Base-by-base conservation (phyloP, 169 alveolate genomes). In the Babesia ovata region DNA sequence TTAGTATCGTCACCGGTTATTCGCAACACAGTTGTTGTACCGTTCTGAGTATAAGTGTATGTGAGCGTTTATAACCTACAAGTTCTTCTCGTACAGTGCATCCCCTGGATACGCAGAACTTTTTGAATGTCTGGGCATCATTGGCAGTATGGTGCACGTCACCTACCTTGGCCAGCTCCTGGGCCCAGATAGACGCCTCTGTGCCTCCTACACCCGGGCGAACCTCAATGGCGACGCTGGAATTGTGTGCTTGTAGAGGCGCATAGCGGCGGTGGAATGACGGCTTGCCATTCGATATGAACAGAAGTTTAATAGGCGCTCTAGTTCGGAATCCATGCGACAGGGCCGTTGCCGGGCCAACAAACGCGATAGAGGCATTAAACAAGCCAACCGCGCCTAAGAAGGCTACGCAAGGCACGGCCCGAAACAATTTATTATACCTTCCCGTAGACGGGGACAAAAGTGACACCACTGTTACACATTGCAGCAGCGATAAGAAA, bases 191-290 rank as follows among this genome's bases (percentile, higher is more conserved):
- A 10, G 39, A 14, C 26, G 90, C 86, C 61, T 83, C 90, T 19
- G 67, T 65, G n/a, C 90, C 90, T 4, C 90, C 90, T 3, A 83
- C 90, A 2, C 90, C 90, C 11, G 86, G 83, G 28, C 90, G 57
- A 10, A 83, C 66, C 52, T 83, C 90, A 63, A 83, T 60, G 10
- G 86, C 71, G 21, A 83, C 66, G 17, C 45, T 52, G 45, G 88
- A 45, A 11, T 67, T 12, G 26, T 24, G 8, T 8, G 76, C 76
- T 12, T n/a, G 17, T 0, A 62, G 57, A 3, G 39, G 44, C 53
- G 36, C 28, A 29, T 53, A 10, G 42, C 28, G 28, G 61, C 22
- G 61, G 36, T 17, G 17, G 36, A 53, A 19, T 8, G 11, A 21
- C 21, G 61, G 28, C 13, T 6, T 6, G 61, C 11, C n/a, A 45